Base-by-base conservation (phyloP, 202 grass and related monocot species). In the Saccharum hybrid region DNA sequence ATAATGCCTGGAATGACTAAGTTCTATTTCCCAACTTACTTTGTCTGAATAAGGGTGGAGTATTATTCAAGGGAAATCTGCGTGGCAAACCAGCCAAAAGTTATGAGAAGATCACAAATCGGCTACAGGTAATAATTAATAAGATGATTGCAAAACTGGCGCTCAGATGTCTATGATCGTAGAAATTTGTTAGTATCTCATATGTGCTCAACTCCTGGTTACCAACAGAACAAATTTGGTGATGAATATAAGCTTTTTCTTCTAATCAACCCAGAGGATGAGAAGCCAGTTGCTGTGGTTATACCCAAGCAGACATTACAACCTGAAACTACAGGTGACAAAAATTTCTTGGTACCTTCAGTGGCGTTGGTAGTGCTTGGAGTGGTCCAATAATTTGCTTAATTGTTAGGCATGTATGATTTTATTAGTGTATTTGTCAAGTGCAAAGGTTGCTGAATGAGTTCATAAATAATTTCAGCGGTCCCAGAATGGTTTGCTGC, bases 401-500 rank as follows among this genome's bases (percentile, higher is more conserved):
- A 70, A 43, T 57, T 67, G 64, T 46, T 65, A 84, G 65, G 3
- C 23, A 34, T 33, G 18, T 26, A 71, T 31, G 80, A 23, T 64
- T 57, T 28, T 38, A 42, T 76, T 81, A 36, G 8, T 81, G 65
- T 65, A 19, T 80, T 71, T 63, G 52, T 78, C 71, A 18, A 66
- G 19, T 39, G 33, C 72, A 57, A 74, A 74, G 34, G 15, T 84
- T 88, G 3, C 63, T 84, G 63, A 88, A 45, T 59, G 0, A 8
- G 74, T 62, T 64, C 23, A 23, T 85, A 71, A 69, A 86, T 52
- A 68, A 77, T 91, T 85, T 74, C 89, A 98, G 96, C 91, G 41
- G 45, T 98, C 69, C 91, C 96, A 67, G 93, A 98, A 87, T 96
- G 91, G 96, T 91, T 94, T 86, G 93, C 96, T 87, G 92, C 96